phyloP scores from a whole-genome alignment of 495 filamentous ascomycete genomes.

The Trichocladium antarcticum region DNA sequence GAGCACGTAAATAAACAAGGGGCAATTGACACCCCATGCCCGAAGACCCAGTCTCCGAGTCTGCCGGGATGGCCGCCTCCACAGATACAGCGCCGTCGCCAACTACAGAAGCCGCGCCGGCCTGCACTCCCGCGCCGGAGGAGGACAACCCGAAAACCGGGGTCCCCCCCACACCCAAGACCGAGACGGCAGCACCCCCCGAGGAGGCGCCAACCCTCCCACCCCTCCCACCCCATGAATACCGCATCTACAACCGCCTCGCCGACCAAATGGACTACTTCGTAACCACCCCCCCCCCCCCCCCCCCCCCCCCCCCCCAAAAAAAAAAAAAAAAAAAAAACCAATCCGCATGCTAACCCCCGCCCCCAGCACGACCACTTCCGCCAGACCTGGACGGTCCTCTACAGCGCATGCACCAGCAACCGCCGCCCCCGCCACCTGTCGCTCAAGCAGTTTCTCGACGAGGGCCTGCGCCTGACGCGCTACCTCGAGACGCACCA shows the following conservation, averaged over 20 bases:
- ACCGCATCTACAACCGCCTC: conserved; percentile 52
- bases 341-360: conserved; percentile 8
- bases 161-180: neutral
- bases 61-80: neutral
- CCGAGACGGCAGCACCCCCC: conserved; percentile 1
- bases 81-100: neutral
- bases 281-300: conserved; percentile 29
- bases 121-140: neutral
- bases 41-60: too few species aligned
- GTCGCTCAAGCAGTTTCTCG: conserved; percentile 49
- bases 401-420: conserved; percentile 48
- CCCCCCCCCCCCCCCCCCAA: conserved; percentile 5
- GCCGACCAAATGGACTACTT: conserved; percentile 70
- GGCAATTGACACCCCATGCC: too few species aligned
- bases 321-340: neutral
- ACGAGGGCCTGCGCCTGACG: conserved; percentile 53
- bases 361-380: conserved; percentile 61
- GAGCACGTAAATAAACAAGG: too few species aligned
- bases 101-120: neutral
- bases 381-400: conserved; percentile 56
- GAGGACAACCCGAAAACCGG: neutral
- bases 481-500: conserved; percentile 67
- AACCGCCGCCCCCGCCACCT: conserved; percentile 45
- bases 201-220: conserved; percentile 13
- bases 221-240: conserved; percentile 19